phyloP scores from a whole-genome alignment of 2,329 filamentous ascomycete genomes.

The Pseudogymnoascus sp. region DNA sequence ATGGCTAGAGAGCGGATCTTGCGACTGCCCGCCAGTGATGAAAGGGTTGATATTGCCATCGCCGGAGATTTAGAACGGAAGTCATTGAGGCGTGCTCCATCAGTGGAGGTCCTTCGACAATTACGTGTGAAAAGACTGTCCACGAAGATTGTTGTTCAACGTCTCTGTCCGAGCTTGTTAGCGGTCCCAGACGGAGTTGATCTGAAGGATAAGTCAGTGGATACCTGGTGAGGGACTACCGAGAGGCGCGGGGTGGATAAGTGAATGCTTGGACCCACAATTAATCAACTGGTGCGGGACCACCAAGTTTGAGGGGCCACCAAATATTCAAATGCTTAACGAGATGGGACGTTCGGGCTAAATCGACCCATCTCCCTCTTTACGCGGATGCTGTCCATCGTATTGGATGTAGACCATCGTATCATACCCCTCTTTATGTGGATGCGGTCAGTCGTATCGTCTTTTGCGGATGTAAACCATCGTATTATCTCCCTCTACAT shows the following conservation, averaged over 20 bases:
- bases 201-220: neutral
- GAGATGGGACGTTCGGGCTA: neutral
- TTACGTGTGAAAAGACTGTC: neutral
- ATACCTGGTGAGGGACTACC: neutral
- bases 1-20: neutral
- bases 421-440: too few relatives aligned
- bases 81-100: neutral
- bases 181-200: neutral
- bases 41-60: too few relatives aligned
- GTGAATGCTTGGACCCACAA: neutral
- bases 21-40: slow-evolving; percentile 13
- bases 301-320: neutral
- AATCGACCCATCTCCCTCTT: neutral
- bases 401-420: neutral
- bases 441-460: too few relatives aligned
- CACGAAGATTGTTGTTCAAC: neutral
- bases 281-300: neutral
- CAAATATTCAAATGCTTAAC: neutral
- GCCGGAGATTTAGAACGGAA: too few relatives aligned
- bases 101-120: neutral
- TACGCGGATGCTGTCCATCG: neutral
- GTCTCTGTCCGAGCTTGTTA: neutral
- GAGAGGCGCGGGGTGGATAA: neutral
- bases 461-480: too few relatives aligned
- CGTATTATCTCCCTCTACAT: neutral